phyloP scores from a whole-genome alignment of 257 asterid species.

The Scutellaria baicalensis region DNA sequence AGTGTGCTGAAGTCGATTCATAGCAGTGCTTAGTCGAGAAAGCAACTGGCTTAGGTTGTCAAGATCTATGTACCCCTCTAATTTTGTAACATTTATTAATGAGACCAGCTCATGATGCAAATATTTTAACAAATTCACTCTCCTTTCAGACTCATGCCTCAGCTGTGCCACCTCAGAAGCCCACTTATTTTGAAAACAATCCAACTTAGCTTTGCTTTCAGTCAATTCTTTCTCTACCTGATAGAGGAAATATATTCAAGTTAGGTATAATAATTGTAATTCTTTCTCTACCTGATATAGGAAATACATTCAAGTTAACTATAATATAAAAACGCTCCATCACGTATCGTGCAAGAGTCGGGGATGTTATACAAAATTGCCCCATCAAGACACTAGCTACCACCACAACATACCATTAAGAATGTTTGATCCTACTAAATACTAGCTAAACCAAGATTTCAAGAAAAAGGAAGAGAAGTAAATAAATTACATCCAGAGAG shows the following conservation, averaged over 20 bases:
- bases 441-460: background rate
- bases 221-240: constrained; percentile 7
- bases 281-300: background rate
- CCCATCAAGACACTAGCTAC: background rate
- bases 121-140: background rate
- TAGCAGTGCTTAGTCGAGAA: background rate
- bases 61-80: background rate
- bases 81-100: background rate
- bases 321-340: background rate
- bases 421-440: background rate
- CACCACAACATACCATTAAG: background rate
- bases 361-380: background rate
- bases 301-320: background rate
- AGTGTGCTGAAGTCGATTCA: background rate
- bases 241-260: background rate
- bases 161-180: background rate
- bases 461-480: background rate
- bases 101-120: background rate
- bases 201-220: background rate
- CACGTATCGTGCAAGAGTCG: background rate
- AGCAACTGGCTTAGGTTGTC: background rate
- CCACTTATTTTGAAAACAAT: background rate
- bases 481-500: background rate
- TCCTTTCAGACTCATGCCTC: background rate
- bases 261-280: background rate